Evolutionary conservation across 108 stramenopile genomes (phyloP), one percentile per base, ranked within the genome.

Genomic region (Asterionellopsis glacialis): DNA sequence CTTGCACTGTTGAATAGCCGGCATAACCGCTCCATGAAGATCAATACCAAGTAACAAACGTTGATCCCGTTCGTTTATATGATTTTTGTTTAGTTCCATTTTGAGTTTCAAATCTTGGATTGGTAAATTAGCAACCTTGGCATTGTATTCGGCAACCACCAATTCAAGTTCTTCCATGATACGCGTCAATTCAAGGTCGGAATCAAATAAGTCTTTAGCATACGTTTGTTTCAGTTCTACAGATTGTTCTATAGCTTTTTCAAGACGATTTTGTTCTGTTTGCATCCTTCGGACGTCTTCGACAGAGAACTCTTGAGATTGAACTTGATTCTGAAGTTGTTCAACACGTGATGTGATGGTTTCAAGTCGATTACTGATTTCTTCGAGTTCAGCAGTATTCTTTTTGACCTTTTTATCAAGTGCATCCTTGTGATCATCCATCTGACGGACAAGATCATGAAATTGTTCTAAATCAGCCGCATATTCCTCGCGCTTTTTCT

Each of bases 401-500:
- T 83, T 74, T 33, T 77, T 67, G 45, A 87, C 89, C 59, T 90
- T 87, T 40, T 75, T 72, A 26, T 73, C 64, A 6, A 87, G 67
- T 14, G 76, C 74, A 9, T 66, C 69, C 51, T 84, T 77, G 79
- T 90, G 84, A 18, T 93, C 76, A 24, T 80, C 79, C 61, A 93
- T 83, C 69, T 86, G 80, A 45, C 72, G 55, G 60, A 95, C 75
- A 1, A 97, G 80, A 25, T 82, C 74, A 19, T 88, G 73, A 63
- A 92, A 94, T 69, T 95, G 95, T 57, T 92, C 94, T 58, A 87
- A 80, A 66, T 94, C 95, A 28, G 69, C 68, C 9, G 72, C 68
- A 50, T 77, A 84, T 43, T 90, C 85, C 57, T 89, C 87, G 26
- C 81, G 67, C 44, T 91, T 88, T 69, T 81, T 65, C 22, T 72